Conservation (phyloP, 2,329 filamentous ascomycete species). For the Aschersonia sp. region DNA sequence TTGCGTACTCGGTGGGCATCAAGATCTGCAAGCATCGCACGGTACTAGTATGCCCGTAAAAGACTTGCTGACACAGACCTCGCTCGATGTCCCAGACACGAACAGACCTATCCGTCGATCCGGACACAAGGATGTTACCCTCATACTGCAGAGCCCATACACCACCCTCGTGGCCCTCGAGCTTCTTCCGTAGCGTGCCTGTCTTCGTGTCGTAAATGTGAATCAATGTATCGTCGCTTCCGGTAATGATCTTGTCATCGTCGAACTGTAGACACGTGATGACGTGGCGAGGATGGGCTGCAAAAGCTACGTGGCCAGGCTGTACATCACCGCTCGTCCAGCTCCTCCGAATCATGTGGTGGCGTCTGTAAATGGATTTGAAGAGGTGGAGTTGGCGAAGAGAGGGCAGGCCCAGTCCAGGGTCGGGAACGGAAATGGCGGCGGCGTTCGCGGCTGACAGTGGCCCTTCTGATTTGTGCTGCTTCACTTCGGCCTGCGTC, state of each 20-base stretch:
- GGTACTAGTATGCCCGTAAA: constrained; percentile 94
- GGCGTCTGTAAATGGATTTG: constrained; percentile 89
- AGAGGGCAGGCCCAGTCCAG: constrained; percentile 62
- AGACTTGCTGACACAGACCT: constrained; percentile 84
- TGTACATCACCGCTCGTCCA: constrained; percentile 83
- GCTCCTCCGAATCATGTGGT: constrained; percentile 76
- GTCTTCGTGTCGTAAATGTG: constrained; percentile 97
- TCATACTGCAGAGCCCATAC: constrained; percentile 97
- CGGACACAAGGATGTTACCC: constrained; percentile 87
- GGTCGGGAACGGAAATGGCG: constrained; percentile 67
- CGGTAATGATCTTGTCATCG: constrained; percentile 93
- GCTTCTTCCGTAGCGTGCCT: constrained; percentile 64
- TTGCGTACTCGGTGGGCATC: constrained; percentile 67
- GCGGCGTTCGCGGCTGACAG: constrained; percentile 77
- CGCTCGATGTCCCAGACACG: constrained; percentile 98
- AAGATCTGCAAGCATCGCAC: constrained; percentile 92
- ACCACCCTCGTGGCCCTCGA: constrained; percentile 89
- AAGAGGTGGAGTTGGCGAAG: constrained; percentile 79
- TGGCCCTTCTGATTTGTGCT: constrained; percentile 61
- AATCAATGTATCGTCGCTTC: constrained; percentile 93
- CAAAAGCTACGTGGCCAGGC: constrained; percentile 85
- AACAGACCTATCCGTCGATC: constrained; percentile 92
- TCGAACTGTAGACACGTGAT: constrained; percentile 98
- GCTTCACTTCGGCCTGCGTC: constrained; percentile 22
- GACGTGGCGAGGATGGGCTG: constrained; percentile 90